Percentiles rank a stretch among this genome's conserved stretches.
These are phyloP conservation scores for Aureoboletus auriporus DNA, from an alignment of 768 basidiomycete species.

Conservation along the genomic window DNA sequence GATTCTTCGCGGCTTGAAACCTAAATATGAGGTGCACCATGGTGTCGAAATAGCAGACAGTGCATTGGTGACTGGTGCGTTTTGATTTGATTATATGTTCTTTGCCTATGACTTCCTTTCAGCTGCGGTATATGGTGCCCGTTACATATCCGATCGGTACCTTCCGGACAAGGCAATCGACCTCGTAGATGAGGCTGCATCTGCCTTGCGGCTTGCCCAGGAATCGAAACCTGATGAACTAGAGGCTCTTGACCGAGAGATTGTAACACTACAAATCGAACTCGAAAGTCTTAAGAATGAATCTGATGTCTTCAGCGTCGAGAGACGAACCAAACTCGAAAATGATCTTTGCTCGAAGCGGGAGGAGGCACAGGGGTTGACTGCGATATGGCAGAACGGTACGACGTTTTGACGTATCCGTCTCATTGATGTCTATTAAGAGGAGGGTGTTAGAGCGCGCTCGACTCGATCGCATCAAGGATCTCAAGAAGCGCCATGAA, in stretches of 20 bases:
- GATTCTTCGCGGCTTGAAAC: constrained; percentile 82
- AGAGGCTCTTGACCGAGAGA: constrained; percentile 76
- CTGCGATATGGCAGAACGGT: constrained; percentile 73
- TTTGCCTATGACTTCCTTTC: background rate
- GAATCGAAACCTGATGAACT: constrained; percentile 85
- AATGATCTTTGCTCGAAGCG: constrained; percentile 55
- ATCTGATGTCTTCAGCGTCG: constrained; percentile 76
- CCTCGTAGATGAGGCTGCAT: constrained; percentile 90
- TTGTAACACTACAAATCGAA: constrained; percentile 87
- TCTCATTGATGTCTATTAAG: background rate
- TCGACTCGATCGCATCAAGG: constrained; percentile 65
- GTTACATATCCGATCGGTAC: constrained; percentile 84
- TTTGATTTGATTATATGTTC: background rate
- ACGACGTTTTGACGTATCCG: background rate
- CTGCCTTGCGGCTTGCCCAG: constrained; percentile 80
- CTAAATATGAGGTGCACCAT: constrained; percentile 87
- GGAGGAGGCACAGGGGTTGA: constrained; percentile 57
- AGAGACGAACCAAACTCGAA: constrained; percentile 67
- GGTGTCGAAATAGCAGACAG: constrained; percentile 89
- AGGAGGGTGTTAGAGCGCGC: constrained; percentile 48
- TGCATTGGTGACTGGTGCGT: constrained; percentile 77
- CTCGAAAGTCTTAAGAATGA: constrained; percentile 88
- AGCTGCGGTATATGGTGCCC: constrained; percentile 82
- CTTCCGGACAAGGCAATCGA: constrained; percentile 92
- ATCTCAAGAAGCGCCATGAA: constrained; percentile 70